These are phyloP conservation scores for Alternaria angustiovoidea DNA, from an alignment of 2,329 filamentous ascomycete species.

Conservation along the genomic window DNA sequence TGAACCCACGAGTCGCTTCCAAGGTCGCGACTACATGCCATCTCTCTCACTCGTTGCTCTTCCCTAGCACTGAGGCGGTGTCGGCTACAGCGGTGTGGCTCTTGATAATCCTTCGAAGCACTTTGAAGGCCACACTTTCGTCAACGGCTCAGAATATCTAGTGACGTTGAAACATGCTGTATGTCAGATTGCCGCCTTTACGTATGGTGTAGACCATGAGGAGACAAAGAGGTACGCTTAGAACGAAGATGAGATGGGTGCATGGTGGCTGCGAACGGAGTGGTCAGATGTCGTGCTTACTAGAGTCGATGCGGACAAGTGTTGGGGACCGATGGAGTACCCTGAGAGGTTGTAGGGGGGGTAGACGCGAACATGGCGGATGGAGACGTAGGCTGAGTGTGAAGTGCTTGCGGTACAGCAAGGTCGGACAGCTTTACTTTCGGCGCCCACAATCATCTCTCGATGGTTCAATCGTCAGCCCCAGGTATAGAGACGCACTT, in stretches of 20 bases:
- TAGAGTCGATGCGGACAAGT: neutral
- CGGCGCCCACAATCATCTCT: neutral
- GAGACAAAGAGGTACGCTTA: neutral
- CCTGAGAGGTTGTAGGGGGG: neutral
- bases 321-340: neutral
- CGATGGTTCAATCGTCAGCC: neutral
- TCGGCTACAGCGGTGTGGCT: neutral
- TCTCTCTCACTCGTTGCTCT: neutral
- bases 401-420: neutral
- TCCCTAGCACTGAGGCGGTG: neutral
- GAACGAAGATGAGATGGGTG: neutral
- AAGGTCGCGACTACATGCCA: neutral
- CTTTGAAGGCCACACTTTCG: neutral
- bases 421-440: neutral
- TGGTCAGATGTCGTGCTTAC: neutral
- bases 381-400: neutral
- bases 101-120: neutral
- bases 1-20: neutral
- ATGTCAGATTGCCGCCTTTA: neutral
- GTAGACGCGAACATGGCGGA: neutral
- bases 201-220: neutral
- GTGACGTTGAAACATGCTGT: neutral
- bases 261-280: neutral
- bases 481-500: neutral
- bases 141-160: neutral